Evolutionary conservation across 176 grass and related monocot genomes (phyloP), one percentile per base, ranked within the genome.

Genomic region (Calamus simplicifolius): DNA sequence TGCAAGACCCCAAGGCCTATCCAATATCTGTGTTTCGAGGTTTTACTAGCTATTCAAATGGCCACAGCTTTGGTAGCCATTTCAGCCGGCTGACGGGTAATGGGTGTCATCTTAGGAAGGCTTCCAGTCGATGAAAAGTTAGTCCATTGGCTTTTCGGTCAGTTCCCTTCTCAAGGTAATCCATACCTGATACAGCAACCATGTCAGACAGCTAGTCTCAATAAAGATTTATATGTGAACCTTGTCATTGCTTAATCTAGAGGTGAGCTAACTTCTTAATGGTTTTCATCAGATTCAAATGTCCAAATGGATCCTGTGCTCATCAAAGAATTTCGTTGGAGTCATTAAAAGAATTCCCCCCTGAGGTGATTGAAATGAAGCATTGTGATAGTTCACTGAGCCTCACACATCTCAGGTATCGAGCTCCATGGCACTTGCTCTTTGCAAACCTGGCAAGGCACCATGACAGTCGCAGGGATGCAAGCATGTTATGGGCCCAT

Each of bases 401-500:
- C 58, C 2, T 85, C 5, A 18, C 16, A 16, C 21, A 54, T 4
- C 10, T 68, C 12, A 31, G 67, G 0, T 80, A 91, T 60, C 38
- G 68, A 16, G 29, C 79, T 17, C 79, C 79, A 0, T 86, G 87
- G 82, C 16, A 75, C 35, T 14, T 89, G 23, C 18, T 58, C 29
- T 0, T 71, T 13, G 56, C 12, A 18, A 38, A 52, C 17, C 74
- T 29, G 43, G 18, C 70, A n/a, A 53, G 82, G 82, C 51, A 64
- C 58, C 5, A 71, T 74, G 56, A 69, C 72, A 0, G 57, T 91
- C 4, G 82, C 79, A 4, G 88, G 3, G 83, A 86, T 56, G 76
- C 88, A 2, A 80, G 79, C 87, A 91, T 48, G 72, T 27, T 19
- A 83, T 80, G 75, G 79, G 82, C 0, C 65, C 72, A 16, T 83